Conservation (phyloP, 148 eudicot species). For the Rhododendron molle region DNA sequence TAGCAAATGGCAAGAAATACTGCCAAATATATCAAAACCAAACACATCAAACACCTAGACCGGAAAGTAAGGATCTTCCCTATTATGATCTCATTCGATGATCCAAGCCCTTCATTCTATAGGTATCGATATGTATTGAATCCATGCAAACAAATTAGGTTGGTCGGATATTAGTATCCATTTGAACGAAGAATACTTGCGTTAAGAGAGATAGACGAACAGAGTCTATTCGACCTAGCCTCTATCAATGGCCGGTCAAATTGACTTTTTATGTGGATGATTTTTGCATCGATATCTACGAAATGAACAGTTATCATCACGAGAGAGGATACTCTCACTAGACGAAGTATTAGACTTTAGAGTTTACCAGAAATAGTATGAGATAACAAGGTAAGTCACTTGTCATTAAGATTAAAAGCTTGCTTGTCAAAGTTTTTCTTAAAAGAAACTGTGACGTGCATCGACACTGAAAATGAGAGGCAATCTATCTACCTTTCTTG, state of each 20-base stretch:
- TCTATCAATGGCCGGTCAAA: neutral
- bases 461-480: neutral
- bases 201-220: neutral
- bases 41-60: neutral
- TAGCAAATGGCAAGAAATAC: conserved; percentile 53
- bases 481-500: neutral
- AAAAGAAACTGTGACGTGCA: neutral
- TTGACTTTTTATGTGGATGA: neutral
- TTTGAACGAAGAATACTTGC: neutral
- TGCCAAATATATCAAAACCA: conserved; percentile 7
- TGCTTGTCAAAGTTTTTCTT: neutral
- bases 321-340: neutral
- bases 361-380: no score
- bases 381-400: neutral
- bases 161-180: neutral
- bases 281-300: neutral
- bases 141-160: neutral
- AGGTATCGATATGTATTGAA: neutral
- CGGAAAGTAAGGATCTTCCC: neutral
- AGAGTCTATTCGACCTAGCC: neutral
- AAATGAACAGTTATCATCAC: neutral
- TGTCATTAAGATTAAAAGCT: neutral
- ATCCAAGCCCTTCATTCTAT: neutral
- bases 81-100: neutral
- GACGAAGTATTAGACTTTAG: neutral